Base-by-base conservation (phyloP, 164 flowering plant species). In the Aristolochia fimbriata region DNA sequence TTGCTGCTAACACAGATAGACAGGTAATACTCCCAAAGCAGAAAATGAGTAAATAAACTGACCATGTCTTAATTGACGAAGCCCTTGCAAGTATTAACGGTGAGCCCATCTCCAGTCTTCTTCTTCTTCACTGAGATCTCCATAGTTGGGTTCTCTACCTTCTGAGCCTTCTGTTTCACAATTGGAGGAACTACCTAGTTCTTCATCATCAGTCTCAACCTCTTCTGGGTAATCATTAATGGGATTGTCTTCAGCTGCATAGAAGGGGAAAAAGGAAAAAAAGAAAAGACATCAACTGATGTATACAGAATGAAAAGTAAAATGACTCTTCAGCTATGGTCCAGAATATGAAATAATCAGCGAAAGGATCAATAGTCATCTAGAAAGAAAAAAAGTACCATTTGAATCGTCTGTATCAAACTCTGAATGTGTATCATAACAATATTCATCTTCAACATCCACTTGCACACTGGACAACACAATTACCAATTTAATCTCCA, bases 231-330 rank as follows among this genome's bases (percentile, higher is more conserved):
- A 52, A 22, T 52, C 56, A 23, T 52, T 52, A 24, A 24, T 22
- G 15, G 56, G 56, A 52, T 52, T 52, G 56, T 20, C 56, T 52
- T 52, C 56, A 52, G 23, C 56, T 52, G 14, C 30, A 52, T 11
- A 6, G 23, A 52, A 52, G 17, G 12, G 12, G 22, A 6, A 52
- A 52, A 52, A 49, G 12, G 12, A 47, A 47, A n/a, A 11, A 47
- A 47, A 47, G 51, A n/a, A 49, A 21, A 6, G 22, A 49, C 52
- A 2, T 49, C 21, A 49, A 20, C 5, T 17, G 22, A 49, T 15
- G 52, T 6, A 49, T 49, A 10, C 19, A 49, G 2, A 16, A 8
- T 10, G 11, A 49, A 21, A 17, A 49, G 19, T 16, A 49, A 49
- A 17, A 49, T 2, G 17, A 23, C 11, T 22, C 27, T 52, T 22